Conservation (phyloP, 768 basidiomycete species). For the Flagelloscypha sp. region DNA sequence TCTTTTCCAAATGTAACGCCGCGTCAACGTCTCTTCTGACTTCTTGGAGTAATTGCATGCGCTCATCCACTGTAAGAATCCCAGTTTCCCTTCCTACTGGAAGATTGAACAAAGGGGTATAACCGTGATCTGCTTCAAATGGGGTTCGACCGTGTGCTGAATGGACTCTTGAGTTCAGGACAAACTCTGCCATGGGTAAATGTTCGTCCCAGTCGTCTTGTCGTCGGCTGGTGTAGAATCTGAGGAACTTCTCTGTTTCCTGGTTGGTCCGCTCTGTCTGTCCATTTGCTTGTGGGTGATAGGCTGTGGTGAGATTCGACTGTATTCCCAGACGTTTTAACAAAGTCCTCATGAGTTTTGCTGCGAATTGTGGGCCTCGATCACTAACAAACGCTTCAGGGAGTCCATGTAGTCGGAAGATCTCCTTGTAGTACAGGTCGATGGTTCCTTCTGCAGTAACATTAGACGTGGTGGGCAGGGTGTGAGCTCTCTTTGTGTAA, state of each 20-base stretch:
- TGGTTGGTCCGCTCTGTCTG: slow-evolving; percentile 21
- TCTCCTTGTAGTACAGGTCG: slow-evolving; percentile 1
- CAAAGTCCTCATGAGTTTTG: slow-evolving; percentile 18
- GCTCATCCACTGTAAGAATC: slow-evolving; percentile 7
- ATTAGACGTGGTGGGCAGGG: slow-evolving; percentile 2
- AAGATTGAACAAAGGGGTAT: slow-evolving; percentile 8
- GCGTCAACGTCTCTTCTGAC: neutral
- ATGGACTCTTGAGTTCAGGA: slow-evolving; percentile 13
- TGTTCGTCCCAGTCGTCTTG: slow-evolving; percentile 23
- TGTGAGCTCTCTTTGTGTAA: slow-evolving; percentile 18
- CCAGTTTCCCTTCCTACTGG: slow-evolving; percentile 12
- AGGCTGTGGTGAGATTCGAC: too few relatives aligned
- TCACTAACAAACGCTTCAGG: slow-evolving; percentile 13
- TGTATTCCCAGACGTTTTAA: too few relatives aligned
- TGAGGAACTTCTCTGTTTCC: slow-evolving; percentile 18
- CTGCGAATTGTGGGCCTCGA: slow-evolving; percentile 16
- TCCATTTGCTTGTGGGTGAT: slow-evolving; percentile 29
- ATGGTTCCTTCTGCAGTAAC: slow-evolving; percentile 1
- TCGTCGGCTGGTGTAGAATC: slow-evolving; percentile 11
- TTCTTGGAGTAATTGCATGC: slow-evolving; percentile 6
- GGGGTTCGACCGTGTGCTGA: slow-evolving; percentile 10
- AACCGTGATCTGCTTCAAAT: slow-evolving; percentile 14
- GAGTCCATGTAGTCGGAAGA: slow-evolving; percentile 6
- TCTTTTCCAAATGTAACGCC: slow-evolving; percentile 8
- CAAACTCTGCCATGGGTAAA: slow-evolving; percentile 20